Evolutionary conservation across 257 asterid species (phyloP).

Genomic region (Petunia secreta): DNA sequence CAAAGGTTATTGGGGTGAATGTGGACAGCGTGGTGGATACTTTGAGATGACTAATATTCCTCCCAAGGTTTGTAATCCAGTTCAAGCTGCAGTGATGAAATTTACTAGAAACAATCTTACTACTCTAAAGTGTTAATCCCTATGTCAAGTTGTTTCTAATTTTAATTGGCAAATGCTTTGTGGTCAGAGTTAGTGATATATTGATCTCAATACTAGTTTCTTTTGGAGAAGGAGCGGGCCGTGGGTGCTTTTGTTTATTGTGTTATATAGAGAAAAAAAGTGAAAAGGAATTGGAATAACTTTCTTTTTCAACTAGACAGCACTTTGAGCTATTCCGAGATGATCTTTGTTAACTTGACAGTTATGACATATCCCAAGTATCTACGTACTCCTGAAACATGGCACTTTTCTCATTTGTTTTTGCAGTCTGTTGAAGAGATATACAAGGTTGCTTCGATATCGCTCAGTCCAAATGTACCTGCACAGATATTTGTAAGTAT

Average conservation of each 20-base stretch:
- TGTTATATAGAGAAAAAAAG: neutral
- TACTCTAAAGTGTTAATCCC: neutral
- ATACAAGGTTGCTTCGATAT: conserved; percentile 92
- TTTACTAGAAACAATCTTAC: neutral
- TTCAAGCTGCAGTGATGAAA: neutral
- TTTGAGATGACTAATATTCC: conserved; percentile 95
- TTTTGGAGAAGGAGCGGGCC: neutral
- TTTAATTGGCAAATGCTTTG: neutral
- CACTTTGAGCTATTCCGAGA: neutral
- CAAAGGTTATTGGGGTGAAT: conserved; percentile 95
- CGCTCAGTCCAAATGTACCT: conserved; percentile 97
- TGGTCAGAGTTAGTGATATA: neutral
- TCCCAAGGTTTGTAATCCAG: conserved; percentile 59
- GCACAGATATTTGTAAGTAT: conserved; percentile 91
- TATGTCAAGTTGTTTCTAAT: neutral
- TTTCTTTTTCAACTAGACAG: neutral
- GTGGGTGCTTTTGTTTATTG: neutral
- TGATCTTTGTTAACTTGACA: neutral
- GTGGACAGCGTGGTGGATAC: conserved; percentile 99
- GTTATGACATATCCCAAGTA: neutral
- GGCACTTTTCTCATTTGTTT: neutral
- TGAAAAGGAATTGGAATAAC: neutral
- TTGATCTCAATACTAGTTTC: neutral
- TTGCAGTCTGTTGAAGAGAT: conserved; percentile 95
- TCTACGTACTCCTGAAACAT: neutral